Percentiles rank a stretch among this genome's conserved stretches.
phyloP scores from a whole-genome alignment of 2,329 filamentous ascomycete species.

The Penicillium freii region DNA sequence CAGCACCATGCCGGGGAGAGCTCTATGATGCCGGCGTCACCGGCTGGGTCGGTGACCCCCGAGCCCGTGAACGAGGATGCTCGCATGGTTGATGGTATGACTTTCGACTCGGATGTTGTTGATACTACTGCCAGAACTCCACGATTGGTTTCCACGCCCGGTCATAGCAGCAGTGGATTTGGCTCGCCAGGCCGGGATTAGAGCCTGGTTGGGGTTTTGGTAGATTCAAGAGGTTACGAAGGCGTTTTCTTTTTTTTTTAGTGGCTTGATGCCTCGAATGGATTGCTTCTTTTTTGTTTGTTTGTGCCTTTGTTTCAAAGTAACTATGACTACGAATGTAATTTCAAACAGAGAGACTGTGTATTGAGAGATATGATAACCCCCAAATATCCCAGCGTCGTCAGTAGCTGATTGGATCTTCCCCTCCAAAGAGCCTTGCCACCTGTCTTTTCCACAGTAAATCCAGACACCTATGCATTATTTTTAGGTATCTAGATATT shows the following conservation, averaged over 20 bases:
- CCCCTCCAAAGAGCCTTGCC: background rate
- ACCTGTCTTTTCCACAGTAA: background rate
- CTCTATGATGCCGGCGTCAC: slow-evolving; percentile 43
- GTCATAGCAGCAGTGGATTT: slow-evolving; percentile 15
- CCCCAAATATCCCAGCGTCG: background rate
- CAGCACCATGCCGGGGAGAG: slow-evolving; percentile 31
- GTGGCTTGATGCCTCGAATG: background rate
- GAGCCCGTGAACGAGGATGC: slow-evolving; percentile 52
- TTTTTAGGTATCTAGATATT: background rate
- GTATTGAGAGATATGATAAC: background rate
- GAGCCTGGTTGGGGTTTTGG: slow-evolving; percentile 7
- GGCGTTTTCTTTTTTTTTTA: slow-evolving; percentile 17
- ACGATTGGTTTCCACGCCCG: slow-evolving; percentile 45
- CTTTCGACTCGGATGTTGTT: slow-evolving; percentile 60
- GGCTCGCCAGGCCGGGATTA: slow-evolving; percentile 23
- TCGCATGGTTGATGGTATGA: slow-evolving; percentile 65
- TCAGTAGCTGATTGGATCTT: background rate
- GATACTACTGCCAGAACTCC: slow-evolving; percentile 64
- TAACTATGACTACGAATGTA: background rate
- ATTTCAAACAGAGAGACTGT: background rate
- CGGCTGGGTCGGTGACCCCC: slow-evolving; percentile 39
- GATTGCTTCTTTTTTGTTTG: slow-evolving; percentile 4
- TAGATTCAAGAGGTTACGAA: slow-evolving; percentile 11
- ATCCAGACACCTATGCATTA: background rate
- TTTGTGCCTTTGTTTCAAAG: background rate